Evolutionary conservation across 1,284 basidiomycete species (phyloP), one percentile per base, ranked within the genome.

Genomic region (Marasmius fiardii): DNA sequence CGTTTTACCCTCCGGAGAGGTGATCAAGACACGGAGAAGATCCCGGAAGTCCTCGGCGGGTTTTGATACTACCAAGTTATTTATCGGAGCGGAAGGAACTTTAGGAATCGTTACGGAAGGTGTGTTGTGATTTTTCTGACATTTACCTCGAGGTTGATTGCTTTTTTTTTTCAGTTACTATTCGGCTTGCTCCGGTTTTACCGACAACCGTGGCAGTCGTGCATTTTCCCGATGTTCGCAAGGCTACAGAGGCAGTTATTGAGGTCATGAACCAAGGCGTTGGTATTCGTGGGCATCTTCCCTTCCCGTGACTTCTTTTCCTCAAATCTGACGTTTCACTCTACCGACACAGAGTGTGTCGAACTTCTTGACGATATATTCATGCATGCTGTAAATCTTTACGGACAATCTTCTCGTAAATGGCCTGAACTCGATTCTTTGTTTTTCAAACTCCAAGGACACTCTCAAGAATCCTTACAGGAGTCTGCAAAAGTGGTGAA

Each of bases 1-100:
- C 6, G 94, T 97, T 0, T 78, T 97, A 1, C 91, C 95, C 1
- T 88, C 85, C 14, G 95, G 95, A 1, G 85, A 97, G 67, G 89
- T 98, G 16, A 95, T 98, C 69, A 96, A 95, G 68, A 98, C 95
- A 0, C 84, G 95, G 2, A 80, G 85, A 41, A 76, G 92, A 35
- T 89, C 95, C 0, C 78, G 89, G 48, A 98, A 98, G 68, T 95
- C 92, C 0, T 88, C 92, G 0, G 93, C 93, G 0, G 95, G 95
- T 1, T 95, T 93, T 53, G 95, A 98, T 65, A 77, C 85, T 1
- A 95, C 93, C 1, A 94, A 95, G 64, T 71, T 98, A 16, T 98
- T 98, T 73, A 90, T 97, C 52, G 95, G 95, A 18, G 92, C 94
- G 0, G 95, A 98, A 68, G 95, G 95, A 1, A 98, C 95, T 0